Evolutionary conservation across 208 protist genomes (phyloP).

Genomic region (Trypanosoma scelopori): DNA sequence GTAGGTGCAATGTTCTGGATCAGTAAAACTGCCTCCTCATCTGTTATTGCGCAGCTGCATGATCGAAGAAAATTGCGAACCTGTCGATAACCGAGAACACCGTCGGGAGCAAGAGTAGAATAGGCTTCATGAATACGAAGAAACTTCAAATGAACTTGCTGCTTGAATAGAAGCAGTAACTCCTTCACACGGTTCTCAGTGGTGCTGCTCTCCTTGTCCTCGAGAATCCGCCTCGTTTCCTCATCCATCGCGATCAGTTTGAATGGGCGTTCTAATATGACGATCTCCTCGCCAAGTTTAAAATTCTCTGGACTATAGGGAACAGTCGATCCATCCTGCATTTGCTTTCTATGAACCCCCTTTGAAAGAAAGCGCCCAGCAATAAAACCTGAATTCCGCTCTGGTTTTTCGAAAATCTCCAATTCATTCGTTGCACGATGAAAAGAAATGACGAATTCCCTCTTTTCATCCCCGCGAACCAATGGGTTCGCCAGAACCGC

Average conservation of each 20-base stretch:
- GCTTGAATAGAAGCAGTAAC: slow-evolving; percentile 73
- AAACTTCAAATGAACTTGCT: slow-evolving; percentile 83
- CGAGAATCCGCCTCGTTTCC: slow-evolving; percentile 63
- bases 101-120: slow-evolving; percentile 65
- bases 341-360: slow-evolving; percentile 61
- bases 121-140: slow-evolving; percentile 71
- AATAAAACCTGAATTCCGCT: slow-evolving; percentile 86
- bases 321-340: slow-evolving; percentile 65
- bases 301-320: slow-evolving; percentile 71
- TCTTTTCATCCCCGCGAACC: slow-evolving; percentile 60
- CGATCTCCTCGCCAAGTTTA: slow-evolving; percentile 67
- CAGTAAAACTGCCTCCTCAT: slow-evolving; percentile 81
- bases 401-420: slow-evolving; percentile 80
- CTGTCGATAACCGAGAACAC: slow-evolving; percentile 77
- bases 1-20: slow-evolving; percentile 73
- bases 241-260: slow-evolving; percentile 69
- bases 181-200: slow-evolving; percentile 66
- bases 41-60: slow-evolving; percentile 79
- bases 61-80: slow-evolving; percentile 80
- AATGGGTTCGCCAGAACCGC: slow-evolving; percentile 60
- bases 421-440: slow-evolving; percentile 87
- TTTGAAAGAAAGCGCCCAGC: slow-evolving; percentile 90
- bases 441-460: slow-evolving; percentile 90
- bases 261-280: slow-evolving; percentile 80
- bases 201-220: slow-evolving; percentile 54